Evolutionary conservation across 768 basidiomycete species (phyloP), one percentile per base, ranked within the genome.

Genomic region (Galerina sulciceps): DNA sequence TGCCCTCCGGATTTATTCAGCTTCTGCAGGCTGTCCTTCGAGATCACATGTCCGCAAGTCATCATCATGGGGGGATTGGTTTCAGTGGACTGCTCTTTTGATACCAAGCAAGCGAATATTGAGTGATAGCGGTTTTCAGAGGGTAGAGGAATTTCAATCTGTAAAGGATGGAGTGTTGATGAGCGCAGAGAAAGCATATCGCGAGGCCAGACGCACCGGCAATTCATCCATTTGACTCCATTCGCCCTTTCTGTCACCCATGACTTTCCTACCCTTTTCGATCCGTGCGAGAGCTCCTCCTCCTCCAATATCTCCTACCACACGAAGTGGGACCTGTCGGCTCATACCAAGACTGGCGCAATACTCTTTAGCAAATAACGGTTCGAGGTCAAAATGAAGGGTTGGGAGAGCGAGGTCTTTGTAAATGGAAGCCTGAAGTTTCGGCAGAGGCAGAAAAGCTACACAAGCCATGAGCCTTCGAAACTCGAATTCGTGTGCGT

Each of bases 51-150:
- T 2, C 96, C 97, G 70, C 97, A 99, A 3, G 79, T 76, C 81
- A 99, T 90, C 91, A 98, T 96, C 94, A 97, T 97, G 0, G 97
- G 96, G 9, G 95, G 97, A 71, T 99, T 99, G 57, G 82, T 73
- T 52, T 93, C 90, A 4, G 93, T 96, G 20, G 94, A 88, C 75
- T 97, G 96, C 67, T 99, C 96, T 75, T 98, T 99, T 9, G 94
- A 96, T 18, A 99, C 97, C 0, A 97, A 93, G 73, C 97, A 99
- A 46, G 94, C 89, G 72, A 99, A 99, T 57, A 99, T 90, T 1
- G 96, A 97, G 72, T 99, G 97, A 74, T 96, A 99, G 26, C 94
- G 83, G 67, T 96, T 90, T 63, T 91, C 87, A 1, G 92, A 80
- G 1, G 91, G 85, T 10, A 99, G 71, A 1, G 93, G 93, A 62